Evolutionary conservation across 1,139 yeast genomes (phyloP).

Genomic region (Suzukiozyma palmioleophila): DNA sequence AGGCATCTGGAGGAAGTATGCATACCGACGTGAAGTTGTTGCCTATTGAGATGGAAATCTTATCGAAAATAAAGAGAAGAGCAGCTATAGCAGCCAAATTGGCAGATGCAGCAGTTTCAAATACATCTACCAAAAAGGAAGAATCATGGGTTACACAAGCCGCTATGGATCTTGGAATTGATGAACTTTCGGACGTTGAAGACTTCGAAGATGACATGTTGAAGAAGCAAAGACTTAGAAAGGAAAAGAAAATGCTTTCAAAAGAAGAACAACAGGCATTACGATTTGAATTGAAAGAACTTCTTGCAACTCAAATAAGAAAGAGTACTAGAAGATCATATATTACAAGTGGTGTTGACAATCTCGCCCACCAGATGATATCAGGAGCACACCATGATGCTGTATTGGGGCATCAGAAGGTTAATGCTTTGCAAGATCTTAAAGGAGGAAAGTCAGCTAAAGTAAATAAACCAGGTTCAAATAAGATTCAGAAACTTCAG

Average conservation of each 20-base stretch:
- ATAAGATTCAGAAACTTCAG: conserved; percentile 7
- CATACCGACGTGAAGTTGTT: conserved; percentile 63
- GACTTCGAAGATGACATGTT: conserved; percentile 64
- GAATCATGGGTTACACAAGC: conserved; percentile 83
- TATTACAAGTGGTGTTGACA: conserved; percentile 78
- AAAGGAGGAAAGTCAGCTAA: conserved; percentile 26
- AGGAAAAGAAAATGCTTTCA: conserved; percentile 49
- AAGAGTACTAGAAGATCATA: conserved; percentile 70
- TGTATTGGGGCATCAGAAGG: conserved; percentile 66
- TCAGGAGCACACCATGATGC: conserved; percentile 66
- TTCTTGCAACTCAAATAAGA: conserved; percentile 58
- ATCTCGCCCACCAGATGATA: conserved; percentile 79
- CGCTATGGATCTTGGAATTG: conserved; percentile 89
- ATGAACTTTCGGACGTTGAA: conserved; percentile 54
- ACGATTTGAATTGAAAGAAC: conserved; percentile 52
- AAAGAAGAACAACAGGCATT: conserved; percentile 46
- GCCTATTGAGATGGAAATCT: conserved; percentile 73
- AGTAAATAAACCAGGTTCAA: conserved; percentile 12
- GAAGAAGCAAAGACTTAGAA: conserved; percentile 59
- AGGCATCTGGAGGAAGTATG: conserved; percentile 21
- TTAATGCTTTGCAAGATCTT: conserved; percentile 68
- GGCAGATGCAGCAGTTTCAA: conserved; percentile 64
- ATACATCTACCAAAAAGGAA: conserved; percentile 63
- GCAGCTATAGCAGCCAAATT: conserved; percentile 64
- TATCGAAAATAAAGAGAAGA: conserved; percentile 67